These are phyloP conservation scores for Ganoderma multipileum DNA, from an alignment of 1,284 basidiomycete species.

Conservation along the genomic window DNA sequence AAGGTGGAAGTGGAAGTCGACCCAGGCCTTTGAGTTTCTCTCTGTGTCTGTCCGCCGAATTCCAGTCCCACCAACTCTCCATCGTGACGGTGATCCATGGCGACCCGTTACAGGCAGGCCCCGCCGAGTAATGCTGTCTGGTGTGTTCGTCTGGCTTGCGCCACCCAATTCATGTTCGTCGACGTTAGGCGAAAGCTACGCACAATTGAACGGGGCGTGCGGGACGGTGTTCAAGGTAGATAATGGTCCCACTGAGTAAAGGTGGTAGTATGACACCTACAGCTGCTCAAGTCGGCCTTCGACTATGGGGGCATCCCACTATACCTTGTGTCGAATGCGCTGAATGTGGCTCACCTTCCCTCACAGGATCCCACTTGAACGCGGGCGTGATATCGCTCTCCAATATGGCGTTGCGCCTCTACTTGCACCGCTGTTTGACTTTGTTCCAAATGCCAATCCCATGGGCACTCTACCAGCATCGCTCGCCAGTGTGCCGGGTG, in stretches of 20 bases:
- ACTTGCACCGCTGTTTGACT: conserved; percentile 90
- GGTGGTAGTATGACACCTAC: not conserved
- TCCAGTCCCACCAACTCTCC: not conserved
- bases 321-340: not conserved
- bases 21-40: not conserved
- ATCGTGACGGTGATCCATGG: not conserved
- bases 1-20: not conserved
- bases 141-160: not conserved
- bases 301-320: not conserved
- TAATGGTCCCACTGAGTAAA: not conserved
- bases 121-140: not conserved
- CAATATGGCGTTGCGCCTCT: conserved; percentile 89
- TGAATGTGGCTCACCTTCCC: conserved; percentile 13
- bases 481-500: conserved; percentile 47
- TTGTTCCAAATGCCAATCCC: conserved; percentile 78
- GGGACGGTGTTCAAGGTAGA: not conserved
- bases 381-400: conserved; percentile 88
- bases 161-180: not conserved
- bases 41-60: not conserved
- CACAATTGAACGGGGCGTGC: not conserved
- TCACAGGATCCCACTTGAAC: conserved; percentile 89
- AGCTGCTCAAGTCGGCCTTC: not conserved
- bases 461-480: conserved; percentile 61
- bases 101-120: not conserved
- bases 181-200: not conserved